These are phyloP conservation scores for Hypoxylon sp. DNA, from an alignment of 2,329 filamentous ascomycete species.

Conservation along the genomic window DNA sequence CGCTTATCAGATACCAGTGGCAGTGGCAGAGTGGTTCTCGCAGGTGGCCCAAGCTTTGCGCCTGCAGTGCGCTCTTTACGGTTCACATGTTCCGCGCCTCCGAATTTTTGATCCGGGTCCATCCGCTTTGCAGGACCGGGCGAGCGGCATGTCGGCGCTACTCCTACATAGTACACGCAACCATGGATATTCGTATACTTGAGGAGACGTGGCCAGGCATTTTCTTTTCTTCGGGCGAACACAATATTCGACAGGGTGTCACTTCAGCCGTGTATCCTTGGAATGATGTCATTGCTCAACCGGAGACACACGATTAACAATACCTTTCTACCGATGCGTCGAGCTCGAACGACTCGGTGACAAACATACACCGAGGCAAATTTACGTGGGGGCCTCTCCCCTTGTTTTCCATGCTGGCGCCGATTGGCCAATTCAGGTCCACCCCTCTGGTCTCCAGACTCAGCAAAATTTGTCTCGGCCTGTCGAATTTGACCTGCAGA, in stretches of 20 bases:
- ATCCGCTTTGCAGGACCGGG: slow-evolving; percentile 37
- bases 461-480: slow-evolving; percentile 51
- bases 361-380: slow-evolving; percentile 49
- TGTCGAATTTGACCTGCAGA: slow-evolving; percentile 49
- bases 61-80: slow-evolving; percentile 20
- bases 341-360: slow-evolving; percentile 25
- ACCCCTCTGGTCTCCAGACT: slow-evolving; percentile 51
- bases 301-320: slow-evolving; percentile 26
- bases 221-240: not conserved
- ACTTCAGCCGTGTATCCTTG: not conserved
- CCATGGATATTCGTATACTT: slow-evolving; percentile 6
- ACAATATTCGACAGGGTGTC: not conserved
- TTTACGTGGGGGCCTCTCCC: slow-evolving; percentile 28
- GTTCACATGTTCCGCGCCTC: slow-evolving; percentile 44
- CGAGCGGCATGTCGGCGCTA: slow-evolving; percentile 36
- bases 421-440: slow-evolving; percentile 50
- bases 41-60: slow-evolving; percentile 20
- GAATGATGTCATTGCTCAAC: slow-evolving; percentile 1
- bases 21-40: not conserved
- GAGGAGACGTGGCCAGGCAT: not conserved
- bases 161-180: slow-evolving; percentile 25
- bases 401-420: slow-evolving; percentile 33
- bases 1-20: not conserved
- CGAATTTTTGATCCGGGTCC: slow-evolving; percentile 42
- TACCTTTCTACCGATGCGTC: slow-evolving; percentile 37